Conservation (phyloP, 2,329 filamentous ascomycete species). For the Aspergillus sp. region DNA sequence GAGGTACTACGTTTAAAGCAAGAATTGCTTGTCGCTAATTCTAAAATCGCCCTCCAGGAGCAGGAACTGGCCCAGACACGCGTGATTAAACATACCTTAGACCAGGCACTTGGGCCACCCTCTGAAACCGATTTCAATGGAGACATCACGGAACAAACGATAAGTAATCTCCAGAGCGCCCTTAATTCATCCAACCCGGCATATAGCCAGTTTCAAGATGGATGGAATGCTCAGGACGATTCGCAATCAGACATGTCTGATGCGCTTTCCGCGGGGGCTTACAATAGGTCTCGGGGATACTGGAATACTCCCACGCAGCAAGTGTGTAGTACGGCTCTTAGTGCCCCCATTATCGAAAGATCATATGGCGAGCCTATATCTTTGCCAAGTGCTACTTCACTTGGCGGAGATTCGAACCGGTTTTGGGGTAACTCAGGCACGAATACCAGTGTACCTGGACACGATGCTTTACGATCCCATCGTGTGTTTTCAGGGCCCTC, state of each 20-base stretch:
- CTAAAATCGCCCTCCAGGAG: constrained; percentile 61
- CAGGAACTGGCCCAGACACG: constrained; percentile 63
- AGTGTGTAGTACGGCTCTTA: constrained; percentile 30
- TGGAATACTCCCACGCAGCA: constrained; percentile 32
- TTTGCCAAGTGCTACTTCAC: constrained; percentile 22
- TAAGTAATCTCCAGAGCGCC: constrained; percentile 53
- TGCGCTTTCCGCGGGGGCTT: constrained; percentile 43
- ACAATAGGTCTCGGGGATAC: constrained; percentile 41
- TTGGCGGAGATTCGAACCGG: constrained; percentile 32
- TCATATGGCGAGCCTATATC: constrained; percentile 28
- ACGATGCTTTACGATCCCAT: constrained; percentile 31
- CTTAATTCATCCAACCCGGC: constrained; percentile 54
- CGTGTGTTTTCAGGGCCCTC: constrained; percentile 41
- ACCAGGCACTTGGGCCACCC: constrained; percentile 58
- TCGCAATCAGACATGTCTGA: constrained; percentile 49
- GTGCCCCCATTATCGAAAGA: constrained; percentile 30
- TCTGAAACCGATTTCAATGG: constrained; percentile 55
- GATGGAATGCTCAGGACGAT: constrained; percentile 49
- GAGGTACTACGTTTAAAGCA: constrained; percentile 59
- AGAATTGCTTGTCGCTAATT: constrained; percentile 59
- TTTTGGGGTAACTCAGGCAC: constrained; percentile 33
- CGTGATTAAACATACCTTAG: constrained; percentile 62
- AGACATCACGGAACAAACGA: constrained; percentile 55
- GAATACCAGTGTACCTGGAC: constrained; percentile 23
- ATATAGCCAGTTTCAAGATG: constrained; percentile 44